Conservation (phyloP, 805 yeast species). For the Schwanniomyces yamadae region DNA sequence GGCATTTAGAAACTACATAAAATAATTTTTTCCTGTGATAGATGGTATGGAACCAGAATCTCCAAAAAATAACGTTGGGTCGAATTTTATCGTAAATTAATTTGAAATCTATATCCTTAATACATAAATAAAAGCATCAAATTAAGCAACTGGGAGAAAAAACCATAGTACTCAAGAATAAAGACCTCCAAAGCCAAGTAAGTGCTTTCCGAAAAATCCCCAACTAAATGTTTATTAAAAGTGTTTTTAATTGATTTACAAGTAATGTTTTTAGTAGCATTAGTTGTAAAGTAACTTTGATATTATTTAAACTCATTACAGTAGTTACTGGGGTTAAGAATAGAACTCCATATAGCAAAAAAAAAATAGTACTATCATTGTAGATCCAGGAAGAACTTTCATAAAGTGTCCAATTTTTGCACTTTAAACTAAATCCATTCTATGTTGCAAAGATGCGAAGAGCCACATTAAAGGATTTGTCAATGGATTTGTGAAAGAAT, state of each 20-base stretch:
- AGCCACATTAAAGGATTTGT: slow-evolving; percentile 55
- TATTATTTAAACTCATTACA: slow-evolving; percentile 6
- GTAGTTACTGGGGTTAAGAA: slow-evolving; percentile 9
- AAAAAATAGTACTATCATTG: slow-evolving; percentile 8
- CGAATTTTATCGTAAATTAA: slow-evolving; percentile 17
- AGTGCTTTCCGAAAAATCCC: slow-evolving; percentile 13
- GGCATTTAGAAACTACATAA: slow-evolving; percentile 46
- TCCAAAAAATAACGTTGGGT: slow-evolving; percentile 43
- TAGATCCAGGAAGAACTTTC: slow-evolving; percentile 11
- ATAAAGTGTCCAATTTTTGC: slow-evolving; percentile 14
- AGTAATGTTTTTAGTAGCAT: slow-evolving; percentile 12
- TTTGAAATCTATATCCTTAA: slow-evolving; percentile 1
- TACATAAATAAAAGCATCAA: background rate
- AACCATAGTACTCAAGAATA: slow-evolving; percentile 13
- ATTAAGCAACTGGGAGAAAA: slow-evolving; percentile 9
- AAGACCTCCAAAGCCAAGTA: slow-evolving; percentile 10
- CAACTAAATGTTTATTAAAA: slow-evolving; percentile 13
- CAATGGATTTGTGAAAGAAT: slow-evolving; percentile 56
- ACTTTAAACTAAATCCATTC: slow-evolving; percentile 10
- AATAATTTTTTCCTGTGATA: slow-evolving; percentile 67
- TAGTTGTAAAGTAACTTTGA: slow-evolving; percentile 7
- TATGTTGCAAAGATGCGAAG: slow-evolving; percentile 34
- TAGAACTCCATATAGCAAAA: slow-evolving; percentile 9
- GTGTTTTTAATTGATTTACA: slow-evolving; percentile 10
- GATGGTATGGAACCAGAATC: slow-evolving; percentile 69